phyloP scores from a whole-genome alignment of 2,329 filamentous ascomycete genomes.

The Epichloe sibirici region DNA sequence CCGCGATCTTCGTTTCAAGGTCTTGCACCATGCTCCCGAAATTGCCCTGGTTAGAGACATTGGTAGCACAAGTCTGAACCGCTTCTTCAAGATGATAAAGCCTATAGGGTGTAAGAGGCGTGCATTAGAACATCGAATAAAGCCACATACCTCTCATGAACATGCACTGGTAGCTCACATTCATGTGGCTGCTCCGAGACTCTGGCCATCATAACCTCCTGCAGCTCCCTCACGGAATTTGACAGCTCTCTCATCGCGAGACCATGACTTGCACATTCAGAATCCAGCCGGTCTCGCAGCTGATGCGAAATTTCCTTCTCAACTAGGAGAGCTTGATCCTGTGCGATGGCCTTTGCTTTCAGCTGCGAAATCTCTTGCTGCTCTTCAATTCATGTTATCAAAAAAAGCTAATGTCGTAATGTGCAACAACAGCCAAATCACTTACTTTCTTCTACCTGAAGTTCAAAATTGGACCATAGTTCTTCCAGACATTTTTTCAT shows the following conservation, averaged over 20 bases:
- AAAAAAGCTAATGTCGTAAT: background rate
- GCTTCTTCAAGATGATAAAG: constrained; percentile 3
- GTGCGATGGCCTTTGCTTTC: constrained; percentile 9
- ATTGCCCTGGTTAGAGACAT: background rate
- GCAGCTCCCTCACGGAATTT: background rate
- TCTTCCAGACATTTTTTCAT: constrained; percentile 19
- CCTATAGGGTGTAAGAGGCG: background rate
- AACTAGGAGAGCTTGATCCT: constrained; percentile 8
- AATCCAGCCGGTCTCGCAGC: background rate
- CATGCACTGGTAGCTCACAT: background rate
- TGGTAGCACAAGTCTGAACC: background rate
- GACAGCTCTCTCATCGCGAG: background rate
- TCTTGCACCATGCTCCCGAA: background rate
- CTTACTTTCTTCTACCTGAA: constrained; percentile 15
- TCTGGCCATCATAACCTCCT: background rate
- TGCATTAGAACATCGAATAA: background rate
- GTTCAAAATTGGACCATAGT: constrained; percentile 12
- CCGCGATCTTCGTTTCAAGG: constrained; percentile 1
- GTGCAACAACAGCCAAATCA: background rate
- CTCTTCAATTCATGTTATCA: constrained; percentile 10
- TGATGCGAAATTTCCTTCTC: constrained; percentile 1
- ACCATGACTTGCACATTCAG: background rate
- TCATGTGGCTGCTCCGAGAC: background rate
- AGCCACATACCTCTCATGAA: background rate
- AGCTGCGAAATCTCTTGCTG: constrained; percentile 14